A percentile compares a stretch with the other conserved stretches of the same genome.
Evolutionary conservation across 495 filamentous ascomycete genomes (phyloP).

Genomic region (Tuber borchii): DNA sequence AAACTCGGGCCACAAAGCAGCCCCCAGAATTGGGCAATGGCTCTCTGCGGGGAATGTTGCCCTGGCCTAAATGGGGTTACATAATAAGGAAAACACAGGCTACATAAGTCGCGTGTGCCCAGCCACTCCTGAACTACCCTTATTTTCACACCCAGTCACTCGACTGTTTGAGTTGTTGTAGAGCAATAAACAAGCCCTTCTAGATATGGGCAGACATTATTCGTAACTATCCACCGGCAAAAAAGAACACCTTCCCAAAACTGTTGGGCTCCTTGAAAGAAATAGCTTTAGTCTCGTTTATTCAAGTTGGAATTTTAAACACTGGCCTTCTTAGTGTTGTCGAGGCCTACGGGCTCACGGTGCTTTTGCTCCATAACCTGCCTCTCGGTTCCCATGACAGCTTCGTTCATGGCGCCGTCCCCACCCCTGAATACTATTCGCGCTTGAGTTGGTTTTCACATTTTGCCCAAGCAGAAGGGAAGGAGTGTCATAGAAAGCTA

Average conservation of each 20-base stretch:
- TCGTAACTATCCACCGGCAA: neutral
- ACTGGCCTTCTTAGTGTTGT: neutral
- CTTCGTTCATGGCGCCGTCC: conserved; percentile 47
- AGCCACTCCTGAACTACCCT: neutral
- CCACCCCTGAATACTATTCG: conserved; percentile 53
- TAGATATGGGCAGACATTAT: neutral
- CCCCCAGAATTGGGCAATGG: neutral
- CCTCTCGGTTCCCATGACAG: conserved; percentile 49
- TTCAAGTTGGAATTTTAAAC: neutral
- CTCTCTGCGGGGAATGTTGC: neutral
- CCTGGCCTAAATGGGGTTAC: neutral
- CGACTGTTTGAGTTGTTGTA: neutral
- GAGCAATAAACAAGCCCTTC: neutral
- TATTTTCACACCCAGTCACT: neutral
- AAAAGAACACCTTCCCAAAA: neutral
- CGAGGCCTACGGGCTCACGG: neutral
- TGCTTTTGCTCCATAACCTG: conserved; percentile 38
- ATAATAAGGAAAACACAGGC: neutral
- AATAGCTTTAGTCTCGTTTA: neutral
- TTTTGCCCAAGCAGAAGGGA: neutral
- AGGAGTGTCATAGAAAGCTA: conserved; percentile 54
- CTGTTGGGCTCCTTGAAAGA: neutral
- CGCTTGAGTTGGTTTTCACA: neutral
- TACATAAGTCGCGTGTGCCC: neutral
- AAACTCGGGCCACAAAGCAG: neutral